These are phyloP conservation scores for Colletotrichum theobromicola DNA, from an alignment of 2,329 filamentous ascomycete genomes.

Conservation along the genomic window DNA sequence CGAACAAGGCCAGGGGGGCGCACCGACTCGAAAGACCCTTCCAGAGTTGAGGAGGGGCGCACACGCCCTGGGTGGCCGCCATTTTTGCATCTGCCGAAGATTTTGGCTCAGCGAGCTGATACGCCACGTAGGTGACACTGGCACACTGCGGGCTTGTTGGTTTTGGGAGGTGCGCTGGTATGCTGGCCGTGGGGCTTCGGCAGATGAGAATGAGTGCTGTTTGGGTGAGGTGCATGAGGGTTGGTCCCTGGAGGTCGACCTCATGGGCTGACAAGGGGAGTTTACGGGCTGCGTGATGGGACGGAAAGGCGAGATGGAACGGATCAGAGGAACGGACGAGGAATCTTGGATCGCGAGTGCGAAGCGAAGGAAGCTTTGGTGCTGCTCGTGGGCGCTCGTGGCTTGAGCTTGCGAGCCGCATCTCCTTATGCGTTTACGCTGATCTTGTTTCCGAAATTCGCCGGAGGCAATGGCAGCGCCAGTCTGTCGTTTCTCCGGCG, in stretches of 20 bases:
- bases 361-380: background rate
- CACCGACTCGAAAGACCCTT: background rate
- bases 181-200: constrained; percentile 1
- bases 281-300: background rate
- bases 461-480: background rate
- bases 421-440: background rate
- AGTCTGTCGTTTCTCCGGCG: background rate
- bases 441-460: background rate
- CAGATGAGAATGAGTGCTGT: constrained; percentile 4
- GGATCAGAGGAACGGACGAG: background rate
- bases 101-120: constrained; percentile 3
- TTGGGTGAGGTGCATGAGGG: background rate
- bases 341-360: background rate
- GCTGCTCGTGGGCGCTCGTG: background rate
- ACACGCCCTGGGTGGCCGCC: background rate
- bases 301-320: background rate
- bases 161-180: background rate
- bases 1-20: background rate
- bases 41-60: background rate
- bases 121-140: constrained; percentile 5
- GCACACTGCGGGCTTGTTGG: background rate
- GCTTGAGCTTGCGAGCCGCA: background rate
- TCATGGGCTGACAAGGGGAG: background rate
- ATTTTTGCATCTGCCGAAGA: constrained; percentile 14
- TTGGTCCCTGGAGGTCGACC: constrained; percentile 2